Conservation (phyloP, 2,329 filamentous ascomycete genomes). For the Tolypocladium tropicale region DNA sequence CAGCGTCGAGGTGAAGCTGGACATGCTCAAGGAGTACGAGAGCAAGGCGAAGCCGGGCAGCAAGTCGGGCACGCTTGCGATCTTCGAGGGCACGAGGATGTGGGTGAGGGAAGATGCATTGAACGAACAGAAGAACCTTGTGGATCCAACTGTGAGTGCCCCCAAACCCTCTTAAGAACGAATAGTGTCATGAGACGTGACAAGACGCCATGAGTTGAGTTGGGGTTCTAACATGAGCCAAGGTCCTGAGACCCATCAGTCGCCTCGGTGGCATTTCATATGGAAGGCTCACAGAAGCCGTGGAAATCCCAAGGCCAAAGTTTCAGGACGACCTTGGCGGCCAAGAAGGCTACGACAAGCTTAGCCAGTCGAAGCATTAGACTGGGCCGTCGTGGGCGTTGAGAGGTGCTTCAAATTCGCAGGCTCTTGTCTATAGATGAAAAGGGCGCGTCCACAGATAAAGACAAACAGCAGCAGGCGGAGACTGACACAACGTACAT, state of each 20-base stretch:
- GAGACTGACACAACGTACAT: background rate
- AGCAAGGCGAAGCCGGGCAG: constrained; percentile 59
- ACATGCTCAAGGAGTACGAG: constrained; percentile 69
- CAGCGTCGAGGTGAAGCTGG: constrained; percentile 68
- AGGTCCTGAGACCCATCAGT: constrained; percentile 64
- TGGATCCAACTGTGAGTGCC: constrained; percentile 56
- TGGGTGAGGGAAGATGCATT: constrained; percentile 86
- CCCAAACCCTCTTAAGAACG: background rate
- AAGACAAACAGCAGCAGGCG: background rate
- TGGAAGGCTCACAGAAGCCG: constrained; percentile 54
- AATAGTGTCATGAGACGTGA: background rate
- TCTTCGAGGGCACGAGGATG: constrained; percentile 66
- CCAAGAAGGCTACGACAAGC: constrained; percentile 44
- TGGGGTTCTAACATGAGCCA: background rate
- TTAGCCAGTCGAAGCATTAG: constrained; percentile 31
- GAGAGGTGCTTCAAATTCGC: background rate
- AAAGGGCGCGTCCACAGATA: background rate
- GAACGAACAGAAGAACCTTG: constrained; percentile 61
- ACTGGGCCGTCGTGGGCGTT: background rate
- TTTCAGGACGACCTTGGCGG: constrained; percentile 42
- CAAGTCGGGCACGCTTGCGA: constrained; percentile 62
- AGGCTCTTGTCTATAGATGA: background rate
- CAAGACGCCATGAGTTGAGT: too few species aligned
- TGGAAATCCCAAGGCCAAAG: constrained; percentile 60
- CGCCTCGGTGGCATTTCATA: constrained; percentile 84